phyloP scores from a whole-genome alignment of 495 filamentous ascomycete species.

The Penicillium dipodomyicola region DNA sequence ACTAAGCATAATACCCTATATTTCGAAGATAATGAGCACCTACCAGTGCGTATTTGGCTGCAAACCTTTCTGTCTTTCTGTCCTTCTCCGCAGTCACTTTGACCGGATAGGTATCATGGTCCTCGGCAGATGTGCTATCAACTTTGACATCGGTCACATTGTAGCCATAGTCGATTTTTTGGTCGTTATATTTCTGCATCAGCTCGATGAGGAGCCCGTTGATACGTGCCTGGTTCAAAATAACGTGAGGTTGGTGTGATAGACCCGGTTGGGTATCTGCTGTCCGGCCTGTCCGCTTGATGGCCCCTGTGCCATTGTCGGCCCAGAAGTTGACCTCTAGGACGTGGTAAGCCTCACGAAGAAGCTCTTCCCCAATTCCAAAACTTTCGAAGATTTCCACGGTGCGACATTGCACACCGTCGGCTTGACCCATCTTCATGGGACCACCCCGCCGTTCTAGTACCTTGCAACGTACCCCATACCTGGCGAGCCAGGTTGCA shows the following conservation, averaged over 20 bases:
- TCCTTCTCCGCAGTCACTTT: conserved; percentile 51
- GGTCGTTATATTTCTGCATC: conserved; percentile 43
- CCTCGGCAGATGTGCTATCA: conserved; percentile 38
- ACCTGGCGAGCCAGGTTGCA: conserved; percentile 63
- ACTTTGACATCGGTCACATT: conserved; percentile 55
- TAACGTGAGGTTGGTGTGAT: conserved; percentile 69
- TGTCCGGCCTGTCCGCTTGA: conserved; percentile 52
- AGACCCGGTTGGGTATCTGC: conserved; percentile 62
- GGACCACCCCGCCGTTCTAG: conserved; percentile 61
- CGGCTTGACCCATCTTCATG: conserved; percentile 70
- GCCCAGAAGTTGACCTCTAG: conserved; percentile 67
- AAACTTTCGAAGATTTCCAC: conserved; percentile 81
- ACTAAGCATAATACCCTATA: too few species aligned
- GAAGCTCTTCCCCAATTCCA: conserved; percentile 64
- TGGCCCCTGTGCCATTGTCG: conserved; percentile 38
- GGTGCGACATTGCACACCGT: conserved; percentile 76
- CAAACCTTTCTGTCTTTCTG: conserved; percentile 51
- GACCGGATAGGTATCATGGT: conserved; percentile 51
- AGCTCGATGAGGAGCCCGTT: conserved; percentile 60
- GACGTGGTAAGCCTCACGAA: conserved; percentile 70
- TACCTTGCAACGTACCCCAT: conserved; percentile 59
- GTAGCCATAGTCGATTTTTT: conserved; percentile 60
- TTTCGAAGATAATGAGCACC: conserved; percentile 18
- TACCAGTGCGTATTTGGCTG: conserved; percentile 69
- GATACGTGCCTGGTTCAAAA: conserved; percentile 72